Evolutionary conservation across 2,329 filamentous ascomycete genomes (phyloP), one percentile per base, ranked within the genome.

Genomic region (Neonectria punicea): DNA sequence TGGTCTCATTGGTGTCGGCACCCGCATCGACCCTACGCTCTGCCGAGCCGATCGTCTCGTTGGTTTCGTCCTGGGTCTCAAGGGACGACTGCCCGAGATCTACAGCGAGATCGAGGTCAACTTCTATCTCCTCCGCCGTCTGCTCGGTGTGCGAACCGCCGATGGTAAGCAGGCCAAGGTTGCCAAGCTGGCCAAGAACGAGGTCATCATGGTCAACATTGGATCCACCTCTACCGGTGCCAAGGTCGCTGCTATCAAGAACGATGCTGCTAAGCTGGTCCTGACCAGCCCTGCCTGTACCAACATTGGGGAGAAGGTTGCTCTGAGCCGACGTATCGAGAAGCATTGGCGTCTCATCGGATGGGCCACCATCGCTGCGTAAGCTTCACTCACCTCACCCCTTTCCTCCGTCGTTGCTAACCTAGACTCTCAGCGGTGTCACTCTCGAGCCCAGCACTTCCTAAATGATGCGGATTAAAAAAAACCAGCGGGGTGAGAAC

Each of bases 121-220:
- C 89, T 99, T 98, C 87, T 99, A 98, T 88, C 88, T 99, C 67
- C 91, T 99, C 69, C 92, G 95, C 75, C 89, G 96, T 75, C 87
- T 99, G 68, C 89, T 99, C 62, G 96, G 96, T 89, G 96, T 99
- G 76, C 94, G 97, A 85, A 97, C 96, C 51, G 94, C 95, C 68
- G 96, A 99, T 74, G 96, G 96, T 80, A 99, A 99, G 87, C 96
- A 98, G 84, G 95, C 95, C 77, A 99, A 99, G 91, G 96, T 99
- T 72, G 94, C 94, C 75, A 99, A 99, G 86, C 87, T 99, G 71
- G 87, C 94, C 63, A 99, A 98, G 90, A 98, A 97, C 83, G 96
- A 99, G 82, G 94, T 98, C 76, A 91, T 99, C 82, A 98, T 99
- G 96, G 96, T 99, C 72, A 99, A 99, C 86, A 99, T 99, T 79